These are phyloP conservation scores for Sporothrix sp. DNA, from an alignment of 2,329 filamentous ascomycete species.

Conservation along the genomic window DNA sequence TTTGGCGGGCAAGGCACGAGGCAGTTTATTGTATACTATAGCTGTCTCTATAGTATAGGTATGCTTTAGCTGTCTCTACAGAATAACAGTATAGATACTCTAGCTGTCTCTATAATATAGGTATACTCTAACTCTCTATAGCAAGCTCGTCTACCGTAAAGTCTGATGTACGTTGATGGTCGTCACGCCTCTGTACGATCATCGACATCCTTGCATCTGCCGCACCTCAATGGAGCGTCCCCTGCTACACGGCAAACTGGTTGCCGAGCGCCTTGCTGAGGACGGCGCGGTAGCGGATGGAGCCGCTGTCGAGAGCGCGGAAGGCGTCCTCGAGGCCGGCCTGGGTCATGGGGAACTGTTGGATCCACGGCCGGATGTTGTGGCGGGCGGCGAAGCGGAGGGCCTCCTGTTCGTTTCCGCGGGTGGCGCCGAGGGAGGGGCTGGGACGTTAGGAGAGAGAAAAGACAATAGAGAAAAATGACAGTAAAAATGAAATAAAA, in stretches of 20 bases:
- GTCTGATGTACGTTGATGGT: no score
- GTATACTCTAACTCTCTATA: no score
- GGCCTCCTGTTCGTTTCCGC: conserved; percentile 36
- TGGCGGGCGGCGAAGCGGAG: conserved; percentile 48
- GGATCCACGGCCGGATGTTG: conserved; percentile 47
- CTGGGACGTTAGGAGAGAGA: not conserved
- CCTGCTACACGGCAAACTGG: not conserved
- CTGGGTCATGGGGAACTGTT: conserved; percentile 39
- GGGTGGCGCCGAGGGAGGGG: conserved; percentile 24
- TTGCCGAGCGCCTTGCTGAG: not conserved
- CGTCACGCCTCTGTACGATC: no score
- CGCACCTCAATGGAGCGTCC: no score
- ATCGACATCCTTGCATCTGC: no score
- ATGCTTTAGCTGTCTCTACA: no score
- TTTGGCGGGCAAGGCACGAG: no score
- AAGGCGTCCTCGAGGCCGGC: conserved; percentile 8
- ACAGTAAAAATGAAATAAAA: not conserved
- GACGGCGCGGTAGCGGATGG: not conserved
- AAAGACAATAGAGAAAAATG: not conserved
- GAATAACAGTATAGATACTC: no score
- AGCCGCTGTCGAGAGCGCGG: not conserved
- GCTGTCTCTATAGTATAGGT: no score
- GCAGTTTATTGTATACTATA: no score
- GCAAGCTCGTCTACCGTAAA: no score
- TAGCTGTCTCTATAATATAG: no score